phyloP scores from a whole-genome alignment of 1,284 basidiomycete species.

The Puccinia hordei region DNA sequence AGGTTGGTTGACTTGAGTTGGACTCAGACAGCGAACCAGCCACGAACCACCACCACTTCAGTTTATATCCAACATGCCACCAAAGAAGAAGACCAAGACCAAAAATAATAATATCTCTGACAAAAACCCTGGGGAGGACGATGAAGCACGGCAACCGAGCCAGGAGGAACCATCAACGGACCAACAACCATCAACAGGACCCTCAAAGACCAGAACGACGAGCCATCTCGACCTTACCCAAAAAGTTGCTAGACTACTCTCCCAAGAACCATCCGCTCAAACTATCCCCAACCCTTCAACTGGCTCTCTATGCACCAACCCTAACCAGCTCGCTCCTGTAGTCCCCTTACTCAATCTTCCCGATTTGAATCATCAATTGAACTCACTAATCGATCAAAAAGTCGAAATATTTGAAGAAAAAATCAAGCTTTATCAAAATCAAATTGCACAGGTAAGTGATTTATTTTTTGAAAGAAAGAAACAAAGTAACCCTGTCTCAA shows the following conservation, averaged over 20 bases:
- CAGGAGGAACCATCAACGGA: not conserved
- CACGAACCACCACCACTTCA: not conserved
- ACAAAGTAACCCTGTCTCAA: no score
- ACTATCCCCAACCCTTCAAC: not conserved
- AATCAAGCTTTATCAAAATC: slow-evolving; percentile 24
- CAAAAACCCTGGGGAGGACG: not conserved
- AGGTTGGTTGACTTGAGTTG: not conserved
- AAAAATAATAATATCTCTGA: not conserved
- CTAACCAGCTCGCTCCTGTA: not conserved
- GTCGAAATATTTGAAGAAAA: slow-evolving; percentile 22
- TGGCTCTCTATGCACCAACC: not conserved
- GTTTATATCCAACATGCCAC: not conserved
- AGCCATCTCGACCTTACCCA: not conserved
- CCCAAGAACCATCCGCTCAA: slow-evolving; percentile 27
- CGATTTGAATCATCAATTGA: not conserved
- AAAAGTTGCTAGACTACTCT: slow-evolving; percentile 19
- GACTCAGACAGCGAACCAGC: not conserved
- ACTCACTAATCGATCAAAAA: slow-evolving; percentile 21
- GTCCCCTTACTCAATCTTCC: not conserved
- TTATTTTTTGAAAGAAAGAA: not conserved
- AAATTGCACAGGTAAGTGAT: slow-evolving; percentile 1
- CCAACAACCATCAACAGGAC: not conserved
- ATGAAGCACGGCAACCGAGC: not conserved
- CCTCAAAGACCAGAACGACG: not conserved
- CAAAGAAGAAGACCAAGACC: not conserved